These are phyloP conservation scores for Neurospora pannonica DNA, from an alignment of 495 filamentous ascomycete genomes.

Conservation along the genomic window DNA sequence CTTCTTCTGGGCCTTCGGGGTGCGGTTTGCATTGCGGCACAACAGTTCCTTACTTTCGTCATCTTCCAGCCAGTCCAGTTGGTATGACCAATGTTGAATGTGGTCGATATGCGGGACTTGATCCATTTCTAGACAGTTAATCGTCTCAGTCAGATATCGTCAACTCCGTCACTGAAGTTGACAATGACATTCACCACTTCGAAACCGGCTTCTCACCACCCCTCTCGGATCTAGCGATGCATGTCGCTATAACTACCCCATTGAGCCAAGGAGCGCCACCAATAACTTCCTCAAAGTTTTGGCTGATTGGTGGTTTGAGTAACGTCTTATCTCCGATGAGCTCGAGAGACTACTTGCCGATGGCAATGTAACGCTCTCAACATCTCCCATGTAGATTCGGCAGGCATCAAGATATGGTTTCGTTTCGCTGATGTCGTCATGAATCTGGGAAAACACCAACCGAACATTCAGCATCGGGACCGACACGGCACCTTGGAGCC, in stretches of 20 bases:
- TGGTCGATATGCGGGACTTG: background rate
- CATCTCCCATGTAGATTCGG: accelerated
- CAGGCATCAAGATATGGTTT: background rate
- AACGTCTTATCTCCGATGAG: background rate
- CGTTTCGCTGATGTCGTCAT: background rate
- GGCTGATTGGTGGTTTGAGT: background rate
- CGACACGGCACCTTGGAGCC: background rate
- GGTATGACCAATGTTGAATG: background rate
- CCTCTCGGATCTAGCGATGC: background rate
- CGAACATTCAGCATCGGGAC: background rate
- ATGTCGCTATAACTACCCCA: background rate
- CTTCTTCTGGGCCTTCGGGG: background rate
- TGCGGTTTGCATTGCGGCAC: background rate
- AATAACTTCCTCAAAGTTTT: background rate
- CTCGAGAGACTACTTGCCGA: background rate
- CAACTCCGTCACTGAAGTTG: background rate
- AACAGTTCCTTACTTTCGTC: background rate
- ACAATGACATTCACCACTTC: background rate
- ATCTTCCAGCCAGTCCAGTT: background rate
- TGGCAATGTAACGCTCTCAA: background rate
- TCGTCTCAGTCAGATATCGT: background rate
- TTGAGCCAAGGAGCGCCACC: background rate
- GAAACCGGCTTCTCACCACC: background rate
- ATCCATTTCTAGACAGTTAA: background rate
- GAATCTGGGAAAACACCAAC: background rate